phyloP scores from a whole-genome alignment of 805 yeast genomes.

The Wickerhamomyces chaumierensis region DNA sequence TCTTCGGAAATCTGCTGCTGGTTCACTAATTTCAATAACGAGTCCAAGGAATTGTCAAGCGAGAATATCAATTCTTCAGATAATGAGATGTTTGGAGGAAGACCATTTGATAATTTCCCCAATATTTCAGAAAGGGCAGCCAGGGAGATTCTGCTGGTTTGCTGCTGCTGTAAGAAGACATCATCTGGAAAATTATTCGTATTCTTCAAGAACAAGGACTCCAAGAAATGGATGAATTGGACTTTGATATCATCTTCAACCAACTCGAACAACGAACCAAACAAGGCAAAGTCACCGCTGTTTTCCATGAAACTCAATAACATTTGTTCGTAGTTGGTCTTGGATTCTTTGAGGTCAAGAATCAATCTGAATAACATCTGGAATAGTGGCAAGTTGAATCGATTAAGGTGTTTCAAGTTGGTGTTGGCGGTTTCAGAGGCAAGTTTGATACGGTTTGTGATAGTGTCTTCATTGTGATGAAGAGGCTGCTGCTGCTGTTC shows the following conservation, averaged over 20 bases:
- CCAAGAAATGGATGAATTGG: slow-evolving; percentile 25
- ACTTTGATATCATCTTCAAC: slow-evolving; percentile 22
- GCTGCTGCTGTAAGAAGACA: neutral
- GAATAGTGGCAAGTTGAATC: slow-evolving; percentile 30
- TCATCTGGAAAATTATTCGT: slow-evolving; percentile 27
- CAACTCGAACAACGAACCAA: slow-evolving; percentile 29
- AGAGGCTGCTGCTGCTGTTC: too few species aligned
- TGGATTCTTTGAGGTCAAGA: slow-evolving; percentile 12
- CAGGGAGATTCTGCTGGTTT: neutral
- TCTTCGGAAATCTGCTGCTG: slow-evolving; percentile 6
- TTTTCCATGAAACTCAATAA: slow-evolving; percentile 3
- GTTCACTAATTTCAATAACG: slow-evolving; percentile 17
- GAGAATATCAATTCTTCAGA: slow-evolving; percentile 30
- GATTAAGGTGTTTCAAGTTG: slow-evolving; percentile 20
- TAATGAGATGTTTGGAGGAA: slow-evolving; percentile 4
- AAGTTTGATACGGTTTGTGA: too few species aligned
- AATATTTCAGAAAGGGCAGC: slow-evolving; percentile 11
- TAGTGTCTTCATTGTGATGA: too few species aligned
- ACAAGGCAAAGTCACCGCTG: slow-evolving; percentile 6
- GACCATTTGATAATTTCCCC: slow-evolving; percentile 11
- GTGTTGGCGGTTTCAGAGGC: too few species aligned
- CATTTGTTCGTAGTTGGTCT: neutral
- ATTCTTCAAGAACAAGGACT: slow-evolving; percentile 26
- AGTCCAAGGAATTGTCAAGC: slow-evolving; percentile 28
- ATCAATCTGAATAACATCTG: slow-evolving; percentile 27